Conservation (phyloP, 345 rosid genomes). For the Arabidopsis suecica region DNA sequence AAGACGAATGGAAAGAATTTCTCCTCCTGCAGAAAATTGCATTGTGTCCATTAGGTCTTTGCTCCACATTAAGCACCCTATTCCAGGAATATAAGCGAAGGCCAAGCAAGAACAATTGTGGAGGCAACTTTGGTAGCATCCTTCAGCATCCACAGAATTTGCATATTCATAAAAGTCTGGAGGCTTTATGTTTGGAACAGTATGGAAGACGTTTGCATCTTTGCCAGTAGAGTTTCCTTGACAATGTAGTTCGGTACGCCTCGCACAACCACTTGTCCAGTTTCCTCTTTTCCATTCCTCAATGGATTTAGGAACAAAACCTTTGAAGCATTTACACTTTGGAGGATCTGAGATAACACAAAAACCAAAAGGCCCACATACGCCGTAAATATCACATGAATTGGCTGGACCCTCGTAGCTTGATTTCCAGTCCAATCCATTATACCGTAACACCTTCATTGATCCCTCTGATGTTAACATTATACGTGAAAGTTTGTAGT, state of each 20-base stretch:
- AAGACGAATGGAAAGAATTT: conserved; percentile 30
- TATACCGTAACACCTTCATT: not conserved
- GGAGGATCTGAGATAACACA: conserved; percentile 11
- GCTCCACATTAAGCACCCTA: conserved; percentile 35
- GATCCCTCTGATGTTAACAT: not conserved
- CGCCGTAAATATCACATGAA: conserved; percentile 20
- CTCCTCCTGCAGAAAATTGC: conserved; percentile 16
- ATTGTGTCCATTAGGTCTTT: conserved; percentile 19
- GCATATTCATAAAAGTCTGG: conserved; percentile 29
- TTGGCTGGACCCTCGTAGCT: not conserved
- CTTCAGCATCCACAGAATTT: not conserved
- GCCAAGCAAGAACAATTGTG: conserved; percentile 43
- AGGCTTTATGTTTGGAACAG: conserved; percentile 21
- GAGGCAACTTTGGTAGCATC: conserved; percentile 18
- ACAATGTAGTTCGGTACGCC: conserved; percentile 24
- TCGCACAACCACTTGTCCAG: conserved; percentile 30
- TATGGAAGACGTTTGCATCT: conserved; percentile 10
- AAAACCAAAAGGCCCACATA: conserved; percentile 26
- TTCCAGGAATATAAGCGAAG: conserved; percentile 26
- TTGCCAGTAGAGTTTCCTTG: conserved; percentile 7
- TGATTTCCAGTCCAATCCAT: not conserved
- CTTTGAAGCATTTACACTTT: conserved; percentile 24
- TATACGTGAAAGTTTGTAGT: not conserved
- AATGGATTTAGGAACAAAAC: conserved; percentile 32
- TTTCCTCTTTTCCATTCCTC: conserved; percentile 17